phyloP scores from a whole-genome alignment of 352 stramenopile species.

The Globisporangium sylvaticum region DNA sequence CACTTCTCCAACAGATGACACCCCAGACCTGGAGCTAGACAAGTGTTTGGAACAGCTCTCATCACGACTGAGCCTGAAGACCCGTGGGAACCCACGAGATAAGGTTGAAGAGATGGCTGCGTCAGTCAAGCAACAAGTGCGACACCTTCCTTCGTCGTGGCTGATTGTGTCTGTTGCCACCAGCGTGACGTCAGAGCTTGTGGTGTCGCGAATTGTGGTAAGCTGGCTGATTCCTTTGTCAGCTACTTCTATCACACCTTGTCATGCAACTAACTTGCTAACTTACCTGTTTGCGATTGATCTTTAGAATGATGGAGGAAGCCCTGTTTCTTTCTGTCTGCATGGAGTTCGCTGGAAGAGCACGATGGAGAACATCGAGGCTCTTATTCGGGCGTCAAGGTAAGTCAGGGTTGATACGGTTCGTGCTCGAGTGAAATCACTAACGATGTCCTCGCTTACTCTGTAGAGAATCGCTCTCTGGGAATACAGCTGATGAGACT shows the following conservation, averaged over 20 bases:
- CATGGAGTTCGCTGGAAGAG: conserved; percentile 35
- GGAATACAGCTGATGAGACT: conserved; percentile 49
- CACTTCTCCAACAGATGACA: conserved; percentile 14
- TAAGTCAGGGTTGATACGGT: conserved; percentile 11
- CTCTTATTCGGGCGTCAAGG: conserved; percentile 60
- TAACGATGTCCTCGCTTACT: not conserved
- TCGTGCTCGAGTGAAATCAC: not conserved
- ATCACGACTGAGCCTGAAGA: not conserved
- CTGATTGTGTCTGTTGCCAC: conserved; percentile 39
- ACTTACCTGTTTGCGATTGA: conserved; percentile 7
- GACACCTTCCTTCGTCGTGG: conserved; percentile 36
- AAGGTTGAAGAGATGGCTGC: conserved; percentile 20
- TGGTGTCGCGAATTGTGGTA: conserved; percentile 44
- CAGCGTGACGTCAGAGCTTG: conserved; percentile 36
- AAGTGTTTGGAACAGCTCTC: conserved; percentile 14
- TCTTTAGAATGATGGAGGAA: conserved; percentile 34
- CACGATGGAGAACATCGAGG: conserved; percentile 34
- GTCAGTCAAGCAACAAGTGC: conserved; percentile 21
- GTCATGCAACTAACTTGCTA: not conserved
- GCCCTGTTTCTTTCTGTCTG: conserved; percentile 53
- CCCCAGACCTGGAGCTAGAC: conserved; percentile 12
- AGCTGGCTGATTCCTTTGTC: not conserved
- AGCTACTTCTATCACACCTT: not conserved
- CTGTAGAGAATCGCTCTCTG: conserved; percentile 52
- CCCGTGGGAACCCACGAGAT: not conserved